phyloP scores from a whole-genome alignment of 192 early-diverging fungal genomes.

The Coemansia sp. region DNA sequence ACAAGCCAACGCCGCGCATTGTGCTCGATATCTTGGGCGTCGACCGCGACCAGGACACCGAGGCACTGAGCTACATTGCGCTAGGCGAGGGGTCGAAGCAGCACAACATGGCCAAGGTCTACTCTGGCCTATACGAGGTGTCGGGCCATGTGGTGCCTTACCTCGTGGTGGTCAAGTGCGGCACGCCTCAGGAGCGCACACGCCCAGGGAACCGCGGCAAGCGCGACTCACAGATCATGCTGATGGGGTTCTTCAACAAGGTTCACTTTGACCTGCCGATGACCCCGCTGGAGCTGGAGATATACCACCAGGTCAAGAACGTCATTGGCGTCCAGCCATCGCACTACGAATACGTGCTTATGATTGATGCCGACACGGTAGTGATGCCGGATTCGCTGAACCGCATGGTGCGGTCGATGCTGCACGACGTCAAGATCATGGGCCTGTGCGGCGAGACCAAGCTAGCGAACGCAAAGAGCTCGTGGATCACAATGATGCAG shows the following conservation, averaged over 20 bases:
- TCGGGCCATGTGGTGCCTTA: conserved; percentile 90
- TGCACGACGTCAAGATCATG: conserved; percentile 88
- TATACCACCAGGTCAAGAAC: conserved; percentile 98
- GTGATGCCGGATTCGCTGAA: conserved; percentile 92
- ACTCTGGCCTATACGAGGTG: conserved; percentile 91
- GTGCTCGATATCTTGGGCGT: conserved; percentile 95
- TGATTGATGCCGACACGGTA: conserved; percentile 97
- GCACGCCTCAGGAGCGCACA: conserved; percentile 76
- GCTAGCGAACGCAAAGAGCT: conserved; percentile 86
- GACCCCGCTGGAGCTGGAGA: conserved; percentile 93
- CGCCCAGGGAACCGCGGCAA: conserved; percentile 96
- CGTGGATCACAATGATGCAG: conserved; percentile 98
- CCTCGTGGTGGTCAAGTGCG: conserved; percentile 91
- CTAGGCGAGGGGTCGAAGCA: conserved; percentile 84
- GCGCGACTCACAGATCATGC: conserved; percentile 96
- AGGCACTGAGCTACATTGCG: conserved; percentile 82
- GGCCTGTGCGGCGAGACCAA: conserved; percentile 95
- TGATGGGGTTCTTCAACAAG: conserved; percentile 96
- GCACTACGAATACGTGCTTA: conserved; percentile 94
- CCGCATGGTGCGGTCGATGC: conserved; percentile 87
- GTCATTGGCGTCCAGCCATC: conserved; percentile 95
- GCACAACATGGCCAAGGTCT: conserved; percentile 96
- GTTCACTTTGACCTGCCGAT: conserved; percentile 93
- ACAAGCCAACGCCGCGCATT: conserved; percentile 94
- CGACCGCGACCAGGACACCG: conserved; percentile 80